These are phyloP conservation scores for Eucalyptus viminalis DNA, from an alignment of 345 rosid species.

Conservation along the genomic window DNA sequence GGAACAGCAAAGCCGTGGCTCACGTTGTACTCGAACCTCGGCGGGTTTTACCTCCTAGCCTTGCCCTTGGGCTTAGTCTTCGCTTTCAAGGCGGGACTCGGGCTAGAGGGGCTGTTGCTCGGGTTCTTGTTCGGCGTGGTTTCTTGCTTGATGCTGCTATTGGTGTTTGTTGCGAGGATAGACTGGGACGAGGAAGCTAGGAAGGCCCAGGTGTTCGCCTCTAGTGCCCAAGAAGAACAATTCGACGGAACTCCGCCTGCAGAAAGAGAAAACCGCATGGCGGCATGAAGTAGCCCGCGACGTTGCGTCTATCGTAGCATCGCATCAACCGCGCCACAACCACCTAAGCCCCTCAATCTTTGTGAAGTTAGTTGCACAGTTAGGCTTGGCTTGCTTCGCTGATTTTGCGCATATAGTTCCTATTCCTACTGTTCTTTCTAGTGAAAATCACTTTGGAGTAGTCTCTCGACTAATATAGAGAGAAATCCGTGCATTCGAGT, in stretches of 20 bases:
- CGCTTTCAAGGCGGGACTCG: slow-evolving; percentile 47
- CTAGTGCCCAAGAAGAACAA: slow-evolving; percentile 9
- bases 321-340: neutral
- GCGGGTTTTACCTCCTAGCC: slow-evolving; percentile 70
- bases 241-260: neutral
- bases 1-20: slow-evolving; percentile 70
- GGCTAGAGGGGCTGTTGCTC: slow-evolving; percentile 50
- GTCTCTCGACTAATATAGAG: rapidly evolving
- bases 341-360: neutral
- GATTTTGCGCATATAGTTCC: neutral
- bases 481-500: neutral
- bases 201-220: slow-evolving; percentile 50
- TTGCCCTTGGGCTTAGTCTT: slow-evolving; percentile 47
- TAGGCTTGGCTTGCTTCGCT: neutral
- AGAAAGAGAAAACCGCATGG: neutral
- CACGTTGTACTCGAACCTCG: slow-evolving; percentile 59
- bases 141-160: slow-evolving; percentile 29
- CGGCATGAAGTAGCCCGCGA: neutral
- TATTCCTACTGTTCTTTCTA: neutral
- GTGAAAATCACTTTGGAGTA: neutral
- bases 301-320: neutral
- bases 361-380: neutral
- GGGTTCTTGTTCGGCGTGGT: slow-evolving; percentile 50
- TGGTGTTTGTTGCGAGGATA: slow-evolving; percentile 30
- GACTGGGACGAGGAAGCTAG: slow-evolving; percentile 62